These are phyloP conservation scores for Pleurotus cornucopiae DNA, from an alignment of 768 basidiomycete genomes.

Conservation along the genomic window DNA sequence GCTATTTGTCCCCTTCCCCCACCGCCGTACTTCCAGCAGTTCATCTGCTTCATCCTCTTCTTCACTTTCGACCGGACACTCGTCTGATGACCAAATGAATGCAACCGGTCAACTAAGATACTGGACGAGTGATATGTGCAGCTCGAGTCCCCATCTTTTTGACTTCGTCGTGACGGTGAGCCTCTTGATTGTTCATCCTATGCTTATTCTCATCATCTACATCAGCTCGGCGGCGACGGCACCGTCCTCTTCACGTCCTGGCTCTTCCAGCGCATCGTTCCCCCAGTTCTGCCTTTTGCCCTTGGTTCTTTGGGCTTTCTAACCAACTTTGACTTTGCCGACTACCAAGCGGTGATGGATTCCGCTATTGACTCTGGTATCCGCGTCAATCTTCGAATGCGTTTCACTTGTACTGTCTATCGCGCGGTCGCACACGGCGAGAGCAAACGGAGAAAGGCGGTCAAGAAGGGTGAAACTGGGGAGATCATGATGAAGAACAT, in stretches of 20 bases:
- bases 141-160: slow-evolving; percentile 83
- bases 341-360: slow-evolving; percentile 84
- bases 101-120: slow-evolving; percentile 93
- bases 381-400: slow-evolving; percentile 96
- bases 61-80: slow-evolving; percentile 20
- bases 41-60: slow-evolving; percentile 58
- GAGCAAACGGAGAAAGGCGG: slow-evolving; percentile 67
- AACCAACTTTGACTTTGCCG: slow-evolving; percentile 91
- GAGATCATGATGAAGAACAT: slow-evolving; percentile 96
- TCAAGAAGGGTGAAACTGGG: slow-evolving; percentile 91
- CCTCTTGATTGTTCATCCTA: slow-evolving; percentile 8
- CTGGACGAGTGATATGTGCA: slow-evolving; percentile 98
- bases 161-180: slow-evolving; percentile 96
- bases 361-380: slow-evolving; percentile 88
- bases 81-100: slow-evolving; percentile 34
- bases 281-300: slow-evolving; percentile 97
- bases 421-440: slow-evolving; percentile 79
- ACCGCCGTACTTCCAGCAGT: slow-evolving; percentile 68
- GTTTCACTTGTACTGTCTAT: slow-evolving; percentile 98
- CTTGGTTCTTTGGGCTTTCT: slow-evolving; percentile 96
- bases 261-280: slow-evolving; percentile 97
- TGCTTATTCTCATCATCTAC: slow-evolving; percentile 10
- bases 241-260: slow-evolving; percentile 99
- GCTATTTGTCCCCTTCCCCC: slow-evolving; percentile 75
- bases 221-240: slow-evolving; percentile 93